Base-by-base conservation (phyloP, 78 protist species). In the Pirum gemmata region DNA sequence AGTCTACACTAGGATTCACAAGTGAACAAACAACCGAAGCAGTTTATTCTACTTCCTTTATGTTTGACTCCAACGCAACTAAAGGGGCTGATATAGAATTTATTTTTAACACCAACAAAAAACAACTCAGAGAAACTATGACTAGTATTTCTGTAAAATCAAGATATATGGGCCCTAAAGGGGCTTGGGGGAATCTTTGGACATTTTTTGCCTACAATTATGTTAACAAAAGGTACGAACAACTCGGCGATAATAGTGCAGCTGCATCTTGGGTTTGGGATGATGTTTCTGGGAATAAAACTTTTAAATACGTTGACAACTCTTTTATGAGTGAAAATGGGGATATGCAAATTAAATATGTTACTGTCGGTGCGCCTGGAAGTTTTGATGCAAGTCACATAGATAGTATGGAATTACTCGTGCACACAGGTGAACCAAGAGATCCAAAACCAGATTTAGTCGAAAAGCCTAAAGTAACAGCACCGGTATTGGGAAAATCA, bases 241-340 rank as follows among this genome's bases (percentile, higher is more conserved):
- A 27, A n/a, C 82, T 31, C n/a, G n/a, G n/a, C n/a, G n/a, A n/a
- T n/a, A 78, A 78, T 78, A 27, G 27, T 31, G 29, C 27, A n/a
- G 82, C 82, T n/a, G 38, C 38, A 37, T 37, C 35, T 27, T 82
- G 86, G 86, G n/a, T 61, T 40, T 82, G 86, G 86, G 8, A 26
- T 61, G 0, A 61, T 31, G 5, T 82, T 25, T 21, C 41, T 25
- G 86, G 86, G 21, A 40, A 40, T 35, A 35, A 31, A 37, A 82
- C 38, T 35, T 82, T 82, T 61, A 82, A 41, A 40, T 82, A 82
- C 86, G 36, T 61, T 41, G 86, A 82, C 21, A 61, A 73, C 13
- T 31, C 61, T 35, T 82, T 33, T 18, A 37, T 82, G 35, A 82
- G n/a, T 18, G 86, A 0, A 41, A 39, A 35, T 29, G 35, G 61